Evolutionary conservation across 1,284 basidiomycete genomes (phyloP), one percentile per base, ranked within the genome.

Genomic region (Fereydounia khargensis): DNA sequence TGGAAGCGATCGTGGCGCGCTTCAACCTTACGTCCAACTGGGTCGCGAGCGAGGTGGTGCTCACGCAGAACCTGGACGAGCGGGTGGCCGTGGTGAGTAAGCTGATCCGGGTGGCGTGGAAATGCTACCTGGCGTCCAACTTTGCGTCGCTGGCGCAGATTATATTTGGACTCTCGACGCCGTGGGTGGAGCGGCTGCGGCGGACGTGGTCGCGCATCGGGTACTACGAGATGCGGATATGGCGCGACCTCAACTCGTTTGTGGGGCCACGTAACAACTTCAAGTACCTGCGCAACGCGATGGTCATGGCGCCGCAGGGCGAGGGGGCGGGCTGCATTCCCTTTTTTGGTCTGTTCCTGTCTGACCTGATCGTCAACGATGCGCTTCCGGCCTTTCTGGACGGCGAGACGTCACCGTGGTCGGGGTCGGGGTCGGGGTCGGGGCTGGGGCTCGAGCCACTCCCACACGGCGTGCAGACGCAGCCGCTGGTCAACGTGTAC

Each of bases 11-110:
- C 22, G 83, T 89, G n/a, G 87, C 86, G 14, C 82, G 91, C 20
- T 92, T 92, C 79, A 91, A 91, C 69, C 78, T 92, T 44, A 83
- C 89, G 66, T 85, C 86, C 6, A 87, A 87, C 65, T 94, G 91
- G 74, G 84, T 87, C 6, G 80, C 85, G 14, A 86, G 87, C 17
- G 89, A 91, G 77, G 82, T 91, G 45, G 73, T 79, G 0, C 62
- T 77, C 3, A 78, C 78, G 18, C 64, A 65, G 17, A 69, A 62
- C 42, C 35, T 74, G 21, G 70, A 79, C 43, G 85, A 89, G 53
- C 81, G 91, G 16, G 82, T 81, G 14, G 70, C 81, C 33, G 78
- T 92, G 21, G 82, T 89, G 43, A 80, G 79, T 52, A 91, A 91
- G 78, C 85, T 92, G 70, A 86, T 94, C 61, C 84, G 88, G 23